Evolutionary conservation across 352 stramenopile species (phyloP), one percentile per base, ranked within the genome.

Genomic region (Globisporangium megalacanthum): DNA sequence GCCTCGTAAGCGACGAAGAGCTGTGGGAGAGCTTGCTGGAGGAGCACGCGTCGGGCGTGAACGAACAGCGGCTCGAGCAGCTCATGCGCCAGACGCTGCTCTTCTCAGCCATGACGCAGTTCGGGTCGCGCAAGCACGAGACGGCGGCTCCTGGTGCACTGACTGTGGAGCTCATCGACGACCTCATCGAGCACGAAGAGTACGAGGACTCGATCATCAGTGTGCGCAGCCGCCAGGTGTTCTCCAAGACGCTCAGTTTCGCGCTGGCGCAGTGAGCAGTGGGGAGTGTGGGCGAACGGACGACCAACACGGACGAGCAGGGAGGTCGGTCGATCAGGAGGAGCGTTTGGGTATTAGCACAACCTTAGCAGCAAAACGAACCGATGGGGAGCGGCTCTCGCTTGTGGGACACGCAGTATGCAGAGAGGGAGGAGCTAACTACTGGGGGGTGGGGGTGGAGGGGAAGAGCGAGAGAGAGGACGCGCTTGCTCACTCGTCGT

Each of bases 201-300:
- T 50, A 73, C 49, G 66, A 60, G 15, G 66, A 77, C 54, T 77
- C 73, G 0, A 56, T 86, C 4, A 68, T 91, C 44, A 83, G 70
- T 49, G 63, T 64, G 8, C 76, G 69, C 20, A 77, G 72, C 25
- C 73, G 82, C 20, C 81, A 88, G 58, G 50, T 93, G 4, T 68
- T 91, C 29, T 72, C 85, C 45, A 93, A 93, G 74, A 87, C 83
- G 48, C 69, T 93, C 49, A 73, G 79, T 48, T 62, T 91, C 56
- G 79, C 77, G n/a, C 60, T 60, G 10, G n/a, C 49, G 36, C 54
- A 58, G 19, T 62, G 39, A 58, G 37, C 42, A 29, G 25, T 29
- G 25, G 25, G 42, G 1, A n/a, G n/a, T n/a, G 47, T 36, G n/a
- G 29, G 20, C 47, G 22, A 15, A 39, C 25, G 5, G 8, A 36